Evolutionary conservation across 1,139 yeast species (phyloP).

Genomic region (Scheffersomyces quercinus): DNA sequence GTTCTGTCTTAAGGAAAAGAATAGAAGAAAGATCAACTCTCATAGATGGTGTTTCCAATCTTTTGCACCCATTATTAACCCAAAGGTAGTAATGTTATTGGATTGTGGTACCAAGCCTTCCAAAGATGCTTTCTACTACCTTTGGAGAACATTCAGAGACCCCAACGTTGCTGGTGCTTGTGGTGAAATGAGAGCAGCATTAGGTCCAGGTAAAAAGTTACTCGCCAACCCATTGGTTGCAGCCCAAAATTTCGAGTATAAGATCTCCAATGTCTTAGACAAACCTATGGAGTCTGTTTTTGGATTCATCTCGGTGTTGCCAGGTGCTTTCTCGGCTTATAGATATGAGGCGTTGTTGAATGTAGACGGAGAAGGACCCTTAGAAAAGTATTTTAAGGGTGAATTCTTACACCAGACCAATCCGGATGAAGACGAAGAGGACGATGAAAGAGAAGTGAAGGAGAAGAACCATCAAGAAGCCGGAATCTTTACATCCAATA

Average conservation of each 20-base stretch:
- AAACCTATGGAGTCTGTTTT: constrained; percentile 83
- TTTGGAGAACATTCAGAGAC: constrained; percentile 76
- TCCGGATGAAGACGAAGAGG: constrained; percentile 30
- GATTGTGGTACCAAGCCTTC: constrained; percentile 85
- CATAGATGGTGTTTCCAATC: constrained; percentile 88
- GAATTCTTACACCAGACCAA: constrained; percentile 64
- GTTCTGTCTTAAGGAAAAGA: constrained; percentile 76
- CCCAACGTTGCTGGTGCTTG: constrained; percentile 85
- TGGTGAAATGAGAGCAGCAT: constrained; percentile 75
- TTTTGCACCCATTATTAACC: constrained; percentile 68
- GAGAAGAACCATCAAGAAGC: constrained; percentile 46
- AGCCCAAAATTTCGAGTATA: constrained; percentile 83
- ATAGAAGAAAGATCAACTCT: constrained; percentile 74
- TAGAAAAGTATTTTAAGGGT: constrained; percentile 78
- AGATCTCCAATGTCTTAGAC: constrained; percentile 78
- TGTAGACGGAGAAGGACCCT: constrained; percentile 66
- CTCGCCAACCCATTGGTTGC: constrained; percentile 76
- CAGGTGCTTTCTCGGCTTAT: constrained; percentile 88
- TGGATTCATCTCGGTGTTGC: constrained; percentile 79
- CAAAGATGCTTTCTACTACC: constrained; percentile 67
- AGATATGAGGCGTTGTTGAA: constrained; percentile 70
- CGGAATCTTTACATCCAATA: constrained; percentile 77
- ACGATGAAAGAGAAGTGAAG: constrained; percentile 44
- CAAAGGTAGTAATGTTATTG: constrained; percentile 67
- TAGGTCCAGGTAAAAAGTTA: constrained; percentile 57